These are phyloP conservation scores for Lophium mytilinum DNA, from an alignment of 495 filamentous ascomycete genomes.

Conservation along the genomic window DNA sequence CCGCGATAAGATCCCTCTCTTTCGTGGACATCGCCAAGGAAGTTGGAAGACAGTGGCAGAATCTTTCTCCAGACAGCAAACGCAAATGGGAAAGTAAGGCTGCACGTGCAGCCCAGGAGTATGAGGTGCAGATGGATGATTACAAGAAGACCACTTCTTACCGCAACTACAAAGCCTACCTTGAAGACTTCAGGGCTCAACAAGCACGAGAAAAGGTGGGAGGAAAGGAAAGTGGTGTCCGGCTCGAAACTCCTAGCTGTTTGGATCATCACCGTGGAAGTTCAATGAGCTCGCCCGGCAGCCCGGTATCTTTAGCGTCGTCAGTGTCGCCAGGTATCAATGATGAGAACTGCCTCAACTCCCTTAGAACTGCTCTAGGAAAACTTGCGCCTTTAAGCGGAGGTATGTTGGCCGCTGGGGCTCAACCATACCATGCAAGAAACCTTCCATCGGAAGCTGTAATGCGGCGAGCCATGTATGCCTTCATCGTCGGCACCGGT, in stretches of 20 bases:
- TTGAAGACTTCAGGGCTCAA: constrained; percentile 21
- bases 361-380: constrained; percentile 18
- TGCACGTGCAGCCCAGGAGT: constrained; percentile 21
- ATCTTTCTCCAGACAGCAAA: constrained; percentile 16
- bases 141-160: constrained; percentile 25
- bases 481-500: constrained; percentile 16
- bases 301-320: constrained; percentile 8
- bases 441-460: constrained; percentile 14
- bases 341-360: constrained; percentile 14
- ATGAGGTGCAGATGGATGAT: constrained; percentile 23
- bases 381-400: constrained; percentile 14
- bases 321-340: constrained; percentile 2
- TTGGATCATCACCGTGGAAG: constrained; percentile 6
- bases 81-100: constrained; percentile 24
- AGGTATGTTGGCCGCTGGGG: constrained; percentile 5
- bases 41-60: constrained; percentile 24
- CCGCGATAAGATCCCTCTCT: constrained; percentile 15
- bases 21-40: constrained; percentile 28
- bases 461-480: constrained; percentile 16
- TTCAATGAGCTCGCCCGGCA: constrained; percentile 8
- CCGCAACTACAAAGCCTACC: constrained; percentile 21
- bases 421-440: constrained; percentile 10
- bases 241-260: not conserved
- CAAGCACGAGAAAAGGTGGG: constrained; percentile 1
- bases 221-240: not conserved